Base-by-base conservation (phyloP, 2,329 filamentous ascomycete species). In the Xylariaceae sp. region DNA sequence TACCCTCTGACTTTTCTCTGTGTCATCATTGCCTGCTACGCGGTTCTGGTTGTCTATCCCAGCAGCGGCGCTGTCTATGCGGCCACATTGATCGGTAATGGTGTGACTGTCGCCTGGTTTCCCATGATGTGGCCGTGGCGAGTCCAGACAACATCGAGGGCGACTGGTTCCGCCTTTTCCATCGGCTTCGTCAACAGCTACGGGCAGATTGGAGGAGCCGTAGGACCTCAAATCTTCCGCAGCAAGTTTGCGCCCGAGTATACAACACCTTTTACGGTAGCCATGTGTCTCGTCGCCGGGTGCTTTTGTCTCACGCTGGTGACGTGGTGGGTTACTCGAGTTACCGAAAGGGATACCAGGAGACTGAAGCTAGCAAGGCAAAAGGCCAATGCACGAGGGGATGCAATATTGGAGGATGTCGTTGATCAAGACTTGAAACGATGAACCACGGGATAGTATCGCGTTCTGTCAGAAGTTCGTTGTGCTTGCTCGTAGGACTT, bases 61-160 rank as follows among this genome's bases (percentile, higher is more conserved):
- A 68, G 55, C 48, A 67, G 60, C 26, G 71, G 68, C 4, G 70
- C 57, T 2, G 64, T 74, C 0, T 75, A 74, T 35, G 66, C 70
- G 0, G 70, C 68, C 1, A 73, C 69, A 0, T 45, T 73, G 18
- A 64, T 74, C 19, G 68, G 62, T 4, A 67, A 67, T 34, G 64
- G 64, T 0, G 60, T 71, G 9, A 62, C 67, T 1, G 56, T 62
- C 2, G 62, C 65, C 1, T 72, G 69, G 64, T 75, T 63, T 46
- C 67, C 71, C 0, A 61, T 72, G 43, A 74, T 74, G 71, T 72
- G 72, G 72, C 71, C 71, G 9, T 74, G 71, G 71, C 64, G 71
- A 3, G 69, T 72, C 0, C 70, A 71, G 53, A 72, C 68, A 2
- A 73, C 65, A 0, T 62, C 58, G 34, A 49, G 67, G 3, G 66